phyloP scores from a whole-genome alignment of 805 yeast genomes.

The Kodamaea hsintzibuensis region DNA sequence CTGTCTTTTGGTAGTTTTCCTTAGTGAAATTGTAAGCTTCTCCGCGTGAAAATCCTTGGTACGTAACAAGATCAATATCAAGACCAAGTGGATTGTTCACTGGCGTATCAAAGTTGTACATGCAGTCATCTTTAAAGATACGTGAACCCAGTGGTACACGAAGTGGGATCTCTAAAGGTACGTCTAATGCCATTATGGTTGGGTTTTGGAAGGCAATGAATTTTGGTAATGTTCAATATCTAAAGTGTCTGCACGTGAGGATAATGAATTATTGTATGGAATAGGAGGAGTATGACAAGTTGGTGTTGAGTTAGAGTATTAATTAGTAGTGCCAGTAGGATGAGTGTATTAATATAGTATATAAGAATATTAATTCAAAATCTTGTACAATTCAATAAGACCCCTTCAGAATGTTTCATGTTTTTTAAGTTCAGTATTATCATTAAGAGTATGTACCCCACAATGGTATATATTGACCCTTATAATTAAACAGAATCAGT shows the following conservation, averaged over 20 bases:
- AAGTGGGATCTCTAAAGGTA: constrained; percentile 19
- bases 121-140: constrained; percentile 87
- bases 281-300: too few relatives aligned
- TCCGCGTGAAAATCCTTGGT: constrained; percentile 62
- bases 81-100: constrained; percentile 52
- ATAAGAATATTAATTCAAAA: too few relatives aligned
- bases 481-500: too few relatives aligned
- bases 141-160: constrained; percentile 24
- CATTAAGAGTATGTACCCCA: too few relatives aligned
- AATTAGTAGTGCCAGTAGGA: too few relatives aligned
- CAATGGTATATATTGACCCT: too few relatives aligned
- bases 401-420: too few relatives aligned
- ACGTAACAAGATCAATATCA: constrained; percentile 75
- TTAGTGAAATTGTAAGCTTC: constrained; percentile 48
- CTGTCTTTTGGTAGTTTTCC: constrained; percentile 52
- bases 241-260: not conserved
- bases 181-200: constrained; percentile 11
- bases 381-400: too few relatives aligned
- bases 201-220: not conserved
- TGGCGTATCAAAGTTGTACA: constrained; percentile 78
- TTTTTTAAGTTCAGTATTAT: too few relatives aligned
- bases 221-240: not conserved
- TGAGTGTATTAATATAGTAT: too few relatives aligned
- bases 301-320: too few relatives aligned
- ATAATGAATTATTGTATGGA: too few relatives aligned